Evolutionary conservation across 108 stramenopile species (phyloP).

Genomic region (Stephanodiscus minutulus): DNA sequence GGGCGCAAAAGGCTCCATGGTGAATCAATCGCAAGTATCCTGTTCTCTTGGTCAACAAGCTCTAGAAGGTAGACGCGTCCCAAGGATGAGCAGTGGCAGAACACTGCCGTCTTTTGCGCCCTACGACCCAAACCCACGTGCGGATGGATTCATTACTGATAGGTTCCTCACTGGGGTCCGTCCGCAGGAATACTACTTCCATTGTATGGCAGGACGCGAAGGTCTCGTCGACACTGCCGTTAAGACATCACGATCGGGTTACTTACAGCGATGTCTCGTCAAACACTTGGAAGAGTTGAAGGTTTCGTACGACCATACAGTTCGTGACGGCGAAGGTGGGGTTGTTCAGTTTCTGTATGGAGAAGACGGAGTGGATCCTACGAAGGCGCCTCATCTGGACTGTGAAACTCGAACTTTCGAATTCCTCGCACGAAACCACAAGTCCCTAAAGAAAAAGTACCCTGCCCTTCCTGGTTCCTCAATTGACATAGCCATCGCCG

Average conservation of each 20-base stretch:
- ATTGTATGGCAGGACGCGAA: slow-evolving; percentile 99
- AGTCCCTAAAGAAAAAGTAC: slow-evolving; percentile 69
- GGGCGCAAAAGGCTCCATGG: slow-evolving; percentile 98
- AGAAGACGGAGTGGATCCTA: slow-evolving; percentile 98
- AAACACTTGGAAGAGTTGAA: slow-evolving; percentile 97
- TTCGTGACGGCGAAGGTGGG: slow-evolving; percentile 96
- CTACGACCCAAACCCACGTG: slow-evolving; percentile 95
- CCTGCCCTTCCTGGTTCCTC: slow-evolving; percentile 58
- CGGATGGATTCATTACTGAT: slow-evolving; percentile 99
- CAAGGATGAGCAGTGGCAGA: slow-evolving; percentile 94
- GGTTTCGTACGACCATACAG: slow-evolving; percentile 97
- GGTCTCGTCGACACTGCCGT: slow-evolving; percentile 96
- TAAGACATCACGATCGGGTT: slow-evolving; percentile 98
- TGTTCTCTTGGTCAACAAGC: slow-evolving; percentile 99
- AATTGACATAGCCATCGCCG: slow-evolving; percentile 64
- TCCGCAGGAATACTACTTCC: slow-evolving; percentile 99
- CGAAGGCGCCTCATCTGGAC: slow-evolving; percentile 84
- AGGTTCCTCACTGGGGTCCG: slow-evolving; percentile 97
- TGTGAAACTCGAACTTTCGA: slow-evolving; percentile 79
- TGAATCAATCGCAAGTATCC: slow-evolving; percentile 98
- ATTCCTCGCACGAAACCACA: slow-evolving; percentile 89
- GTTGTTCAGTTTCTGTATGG: slow-evolving; percentile 99
- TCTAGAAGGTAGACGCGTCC: slow-evolving; percentile 98
- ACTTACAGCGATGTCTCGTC: slow-evolving; percentile 98
- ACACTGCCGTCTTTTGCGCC: slow-evolving; percentile 97